Evolutionary conservation across 164 flowering plant species (phyloP).

Genomic region (Chimonanthus praecox): DNA sequence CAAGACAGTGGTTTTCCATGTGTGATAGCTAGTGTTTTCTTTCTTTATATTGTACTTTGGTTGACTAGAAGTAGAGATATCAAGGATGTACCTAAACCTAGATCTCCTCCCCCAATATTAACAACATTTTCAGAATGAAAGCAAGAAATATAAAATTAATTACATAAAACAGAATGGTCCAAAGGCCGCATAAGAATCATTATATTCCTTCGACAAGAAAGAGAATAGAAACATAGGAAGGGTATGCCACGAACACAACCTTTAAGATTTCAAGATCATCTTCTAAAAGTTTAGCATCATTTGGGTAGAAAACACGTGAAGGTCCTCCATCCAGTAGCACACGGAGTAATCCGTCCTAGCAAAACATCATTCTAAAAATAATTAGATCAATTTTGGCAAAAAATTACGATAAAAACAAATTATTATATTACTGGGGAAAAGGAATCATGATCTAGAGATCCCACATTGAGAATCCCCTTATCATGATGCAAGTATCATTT

Average conservation of each 20-base stretch:
- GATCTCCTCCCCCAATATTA: too few relatives aligned
- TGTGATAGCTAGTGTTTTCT: too few relatives aligned
- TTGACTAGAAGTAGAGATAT: too few relatives aligned
- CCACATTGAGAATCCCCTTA: neutral
- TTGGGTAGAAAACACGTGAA: slow-evolving; percentile 58
- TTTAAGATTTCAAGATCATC: slow-evolving; percentile 87
- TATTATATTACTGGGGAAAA: neutral
- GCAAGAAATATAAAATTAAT: neutral
- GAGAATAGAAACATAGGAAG: too few relatives aligned
- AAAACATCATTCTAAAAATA: slow-evolving; percentile 4
- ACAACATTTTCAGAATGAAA: too few relatives aligned
- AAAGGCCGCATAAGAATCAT: too few relatives aligned
- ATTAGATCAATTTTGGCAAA: neutral
- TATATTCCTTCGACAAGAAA: too few relatives aligned
- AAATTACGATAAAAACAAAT: neutral
- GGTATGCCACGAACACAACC: slow-evolving; percentile 32
- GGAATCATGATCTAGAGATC: neutral
- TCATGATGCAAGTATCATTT: neutral
- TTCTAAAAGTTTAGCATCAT: slow-evolving; percentile 74
- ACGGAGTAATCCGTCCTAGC: slow-evolving; percentile 87
- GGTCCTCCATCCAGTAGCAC: slow-evolving; percentile 96
- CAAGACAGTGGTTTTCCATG: too few relatives aligned
- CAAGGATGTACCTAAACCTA: too few relatives aligned
- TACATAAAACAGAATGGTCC: neutral
- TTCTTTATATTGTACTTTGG: too few relatives aligned